Conservation (phyloP, 306 rosid genomes). For the Cicer cuneatum region DNA sequence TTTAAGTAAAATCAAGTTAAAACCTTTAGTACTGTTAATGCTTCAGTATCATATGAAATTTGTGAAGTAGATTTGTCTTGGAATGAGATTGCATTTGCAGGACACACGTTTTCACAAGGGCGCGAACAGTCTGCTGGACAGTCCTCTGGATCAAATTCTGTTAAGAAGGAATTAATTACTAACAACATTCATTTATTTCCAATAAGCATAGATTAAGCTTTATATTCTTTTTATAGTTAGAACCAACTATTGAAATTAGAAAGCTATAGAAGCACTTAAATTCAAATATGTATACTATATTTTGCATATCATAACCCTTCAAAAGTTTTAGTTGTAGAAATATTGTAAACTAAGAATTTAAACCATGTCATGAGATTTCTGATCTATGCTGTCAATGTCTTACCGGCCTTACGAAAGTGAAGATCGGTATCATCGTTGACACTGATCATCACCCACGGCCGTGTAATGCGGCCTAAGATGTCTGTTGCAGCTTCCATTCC, state of each 20-base stretch:
- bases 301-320: no score
- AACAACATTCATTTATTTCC: constrained; percentile 18
- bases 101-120: constrained; percentile 86
- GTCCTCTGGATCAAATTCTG: constrained; percentile 92
- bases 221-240: neutral
- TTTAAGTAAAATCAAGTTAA: constrained; percentile 19
- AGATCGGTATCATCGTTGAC: constrained; percentile 91
- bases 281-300: no score
- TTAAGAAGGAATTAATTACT: constrained; percentile 27
- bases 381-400: neutral
- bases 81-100: constrained; percentile 85
- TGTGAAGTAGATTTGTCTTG: constrained; percentile 47
- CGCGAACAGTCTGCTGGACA: constrained; percentile 83
- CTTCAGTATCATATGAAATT: constrained; percentile 45
- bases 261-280: no score
- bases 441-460: constrained; percentile 96
- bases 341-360: neutral
- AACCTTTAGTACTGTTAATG: constrained; percentile 48
- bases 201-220: neutral
- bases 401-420: constrained; percentile 95
- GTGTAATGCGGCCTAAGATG: constrained; percentile 46
- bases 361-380: constrained; percentile 10
- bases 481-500: constrained; percentile 81
- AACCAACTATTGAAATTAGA: no score
- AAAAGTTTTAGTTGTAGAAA: neutral